Conservation (phyloP, 1,139 yeast genomes). For the Lipomyces yarrowii region DNA sequence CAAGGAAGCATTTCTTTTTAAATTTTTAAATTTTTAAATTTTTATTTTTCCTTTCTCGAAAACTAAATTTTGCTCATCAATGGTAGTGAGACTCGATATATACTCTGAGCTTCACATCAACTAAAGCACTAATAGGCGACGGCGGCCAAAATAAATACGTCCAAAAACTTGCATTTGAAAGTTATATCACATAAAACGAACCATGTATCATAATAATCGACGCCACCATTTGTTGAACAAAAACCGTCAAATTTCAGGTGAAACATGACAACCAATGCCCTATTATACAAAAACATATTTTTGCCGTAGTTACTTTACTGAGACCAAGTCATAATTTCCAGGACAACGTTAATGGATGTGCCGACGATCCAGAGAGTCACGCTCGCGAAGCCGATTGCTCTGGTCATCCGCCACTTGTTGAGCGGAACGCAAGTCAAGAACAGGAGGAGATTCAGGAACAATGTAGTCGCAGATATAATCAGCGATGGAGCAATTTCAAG, state of each 20-base stretch:
- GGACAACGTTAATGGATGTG: slow-evolving; percentile 38
- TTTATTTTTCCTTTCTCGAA: background rate
- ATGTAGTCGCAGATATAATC: slow-evolving; percentile 53
- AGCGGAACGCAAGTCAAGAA: slow-evolving; percentile 59
- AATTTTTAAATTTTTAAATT: slow-evolving; percentile 5
- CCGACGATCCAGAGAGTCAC: slow-evolving; percentile 59
- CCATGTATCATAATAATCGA: background rate
- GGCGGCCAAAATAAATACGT: background rate
- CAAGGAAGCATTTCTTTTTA: slow-evolving; percentile 38
- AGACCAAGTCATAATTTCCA: slow-evolving; percentile 33
- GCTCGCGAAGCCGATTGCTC: slow-evolving; percentile 56
- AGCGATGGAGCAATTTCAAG: slow-evolving; percentile 54
- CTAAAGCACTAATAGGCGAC: too few relatives aligned
- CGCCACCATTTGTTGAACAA: background rate
- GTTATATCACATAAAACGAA: background rate
- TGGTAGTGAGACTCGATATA: too few relatives aligned
- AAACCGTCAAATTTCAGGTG: background rate
- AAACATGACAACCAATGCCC: background rate
- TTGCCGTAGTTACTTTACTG: background rate
- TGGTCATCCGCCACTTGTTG: slow-evolving; percentile 67
- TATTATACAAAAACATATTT: background rate
- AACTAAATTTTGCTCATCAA: too few relatives aligned
- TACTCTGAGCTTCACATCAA: too few relatives aligned
- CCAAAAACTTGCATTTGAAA: background rate
- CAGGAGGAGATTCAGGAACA: slow-evolving; percentile 57